Conservation (phyloP, 352 stramenopile genomes). For the Pythium insidiosum region DNA sequence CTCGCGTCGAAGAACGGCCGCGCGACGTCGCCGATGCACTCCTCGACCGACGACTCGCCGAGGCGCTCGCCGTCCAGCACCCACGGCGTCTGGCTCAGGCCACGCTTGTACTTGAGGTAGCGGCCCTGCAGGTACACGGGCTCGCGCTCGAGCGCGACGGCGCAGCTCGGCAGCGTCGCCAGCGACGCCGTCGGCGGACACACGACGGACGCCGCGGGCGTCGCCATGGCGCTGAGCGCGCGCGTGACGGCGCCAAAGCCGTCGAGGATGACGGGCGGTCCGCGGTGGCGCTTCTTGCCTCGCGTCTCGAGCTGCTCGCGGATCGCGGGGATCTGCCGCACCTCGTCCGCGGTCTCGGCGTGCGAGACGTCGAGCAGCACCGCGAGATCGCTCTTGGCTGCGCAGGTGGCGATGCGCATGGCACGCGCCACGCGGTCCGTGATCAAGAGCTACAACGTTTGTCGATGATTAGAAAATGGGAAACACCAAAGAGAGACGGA, state of each 20-base stretch:
- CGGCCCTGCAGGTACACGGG: constrained; percentile 84
- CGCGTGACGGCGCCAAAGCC: constrained; percentile 74
- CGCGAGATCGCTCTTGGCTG: constrained; percentile 50
- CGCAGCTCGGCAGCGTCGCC: constrained; percentile 23
- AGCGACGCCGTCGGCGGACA: constrained; percentile 43
- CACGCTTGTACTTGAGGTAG: constrained; percentile 88
- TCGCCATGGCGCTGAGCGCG: constrained; percentile 34
- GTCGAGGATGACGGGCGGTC: constrained; percentile 51
- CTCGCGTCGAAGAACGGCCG: constrained; percentile 53
- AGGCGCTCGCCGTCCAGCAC: constrained; percentile 81
- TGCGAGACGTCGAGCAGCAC: constrained; percentile 66
- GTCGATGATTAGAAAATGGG: neutral
- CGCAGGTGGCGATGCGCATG: constrained; percentile 42
- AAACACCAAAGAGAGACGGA: neutral
- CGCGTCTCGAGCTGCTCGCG: constrained; percentile 50
- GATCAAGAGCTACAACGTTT: constrained; percentile 26
- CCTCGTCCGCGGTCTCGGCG: constrained; percentile 57
- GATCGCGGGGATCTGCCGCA: constrained; percentile 69
- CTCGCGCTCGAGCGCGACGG: constrained; percentile 55
- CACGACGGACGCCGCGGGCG: constrained; percentile 42
- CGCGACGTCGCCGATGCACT: constrained; percentile 75
- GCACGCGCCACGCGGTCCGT: constrained; percentile 29
- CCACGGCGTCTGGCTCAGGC: constrained; percentile 89
- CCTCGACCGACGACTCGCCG: constrained; percentile 85
- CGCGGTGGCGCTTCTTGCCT: constrained; percentile 56